Evolutionary conservation across 164 flowering plant species (phyloP), one percentile per base, ranked within the genome.

Genomic region (Euptelea pleiosperma): DNA sequence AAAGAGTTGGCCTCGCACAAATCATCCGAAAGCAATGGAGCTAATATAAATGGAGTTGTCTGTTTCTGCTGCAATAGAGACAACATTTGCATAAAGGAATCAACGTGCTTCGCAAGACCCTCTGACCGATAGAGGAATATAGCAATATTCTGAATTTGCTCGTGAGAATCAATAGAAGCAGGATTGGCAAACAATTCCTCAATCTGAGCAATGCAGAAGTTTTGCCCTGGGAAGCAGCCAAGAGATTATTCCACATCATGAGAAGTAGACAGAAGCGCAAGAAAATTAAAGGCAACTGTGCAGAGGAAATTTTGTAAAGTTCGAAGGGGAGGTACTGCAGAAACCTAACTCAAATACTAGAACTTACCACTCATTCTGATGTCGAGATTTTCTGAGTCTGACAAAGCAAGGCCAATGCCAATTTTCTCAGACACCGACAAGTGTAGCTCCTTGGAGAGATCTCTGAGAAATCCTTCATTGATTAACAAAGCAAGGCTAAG

Each of bases 371-470:
- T 69, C 58, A 62, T 68, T 60, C 79, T 77, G 67, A 73, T 31
- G 18, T 79, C 86, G 41, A 35, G 62, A 48, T 80, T 75, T 46
- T 87, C 88, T 5, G 89, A 81, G 51, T 91, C 91, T 19, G 89
- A 75, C 68, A 94, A 71, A 50, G 96, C 97, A 72, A 94, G 88
- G 63, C 91, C 96, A 68, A 85, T 33, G 19, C 72, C 79, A 69
- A 91, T 79, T 73, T 79, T 91, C 69, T 94, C 97, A 66, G 80
- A 55, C 19, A 63, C 53, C 19, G 96, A 75, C 58, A 94, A 68
- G 28, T 67, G 70, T 34, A 91, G 62, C 3, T 77, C 78, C 62
- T 69, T 73, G n/a, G 77, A 83, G 10, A 94, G 65, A 66, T 75
- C 75, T 52, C 61, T 81, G 48, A 89, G 75, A 70, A 77, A 74